Conservation (phyloP, 495 filamentous ascomycete genomes). For the Podospora anserina region DNA sequence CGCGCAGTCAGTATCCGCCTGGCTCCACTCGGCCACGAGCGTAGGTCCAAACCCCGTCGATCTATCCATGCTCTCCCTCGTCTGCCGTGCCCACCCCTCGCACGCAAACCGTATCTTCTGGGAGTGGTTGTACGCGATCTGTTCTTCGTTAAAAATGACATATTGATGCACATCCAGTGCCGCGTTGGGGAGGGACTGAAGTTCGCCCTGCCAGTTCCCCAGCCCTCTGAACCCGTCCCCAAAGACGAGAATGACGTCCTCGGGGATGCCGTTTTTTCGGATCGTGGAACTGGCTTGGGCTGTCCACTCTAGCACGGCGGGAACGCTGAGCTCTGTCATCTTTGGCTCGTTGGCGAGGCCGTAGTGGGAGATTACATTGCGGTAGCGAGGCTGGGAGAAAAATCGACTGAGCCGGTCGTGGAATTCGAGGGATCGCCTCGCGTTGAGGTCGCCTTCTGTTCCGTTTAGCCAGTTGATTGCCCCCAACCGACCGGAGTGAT, state of each 20-base stretch:
- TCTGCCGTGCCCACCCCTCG: slow-evolving; percentile 77
- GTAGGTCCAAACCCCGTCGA: slow-evolving; percentile 88
- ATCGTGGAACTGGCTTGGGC: slow-evolving; percentile 59
- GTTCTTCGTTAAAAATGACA: slow-evolving; percentile 77
- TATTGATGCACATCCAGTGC: slow-evolving; percentile 94
- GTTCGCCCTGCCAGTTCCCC: slow-evolving; percentile 69
- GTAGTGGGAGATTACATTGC: slow-evolving; percentile 79
- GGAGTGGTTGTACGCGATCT: slow-evolving; percentile 69
- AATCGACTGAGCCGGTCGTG: slow-evolving; percentile 77
- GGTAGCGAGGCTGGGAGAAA: slow-evolving; percentile 81
- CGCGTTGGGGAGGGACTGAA: slow-evolving; percentile 55
- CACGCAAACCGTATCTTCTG: slow-evolving; percentile 82
- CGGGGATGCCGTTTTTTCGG: slow-evolving; percentile 64
- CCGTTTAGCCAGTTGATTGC: slow-evolving; percentile 75
- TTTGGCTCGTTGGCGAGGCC: slow-evolving; percentile 84
- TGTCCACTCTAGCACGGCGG: slow-evolving; percentile 69
- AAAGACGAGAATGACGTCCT: slow-evolving; percentile 56
- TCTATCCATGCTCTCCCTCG: slow-evolving; percentile 62
- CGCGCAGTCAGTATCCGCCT: slow-evolving; percentile 96
- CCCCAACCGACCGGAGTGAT: slow-evolving; percentile 76
- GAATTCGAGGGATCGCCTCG: slow-evolving; percentile 73
- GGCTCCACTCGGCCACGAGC: slow-evolving; percentile 96
- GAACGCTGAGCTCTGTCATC: slow-evolving; percentile 61
- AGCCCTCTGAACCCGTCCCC: slow-evolving; percentile 84
- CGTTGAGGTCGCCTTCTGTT: slow-evolving; percentile 62